These are phyloP conservation scores for Tetracentron sinense DNA, from an alignment of 164 flowering plant genomes.

Conservation along the genomic window DNA sequence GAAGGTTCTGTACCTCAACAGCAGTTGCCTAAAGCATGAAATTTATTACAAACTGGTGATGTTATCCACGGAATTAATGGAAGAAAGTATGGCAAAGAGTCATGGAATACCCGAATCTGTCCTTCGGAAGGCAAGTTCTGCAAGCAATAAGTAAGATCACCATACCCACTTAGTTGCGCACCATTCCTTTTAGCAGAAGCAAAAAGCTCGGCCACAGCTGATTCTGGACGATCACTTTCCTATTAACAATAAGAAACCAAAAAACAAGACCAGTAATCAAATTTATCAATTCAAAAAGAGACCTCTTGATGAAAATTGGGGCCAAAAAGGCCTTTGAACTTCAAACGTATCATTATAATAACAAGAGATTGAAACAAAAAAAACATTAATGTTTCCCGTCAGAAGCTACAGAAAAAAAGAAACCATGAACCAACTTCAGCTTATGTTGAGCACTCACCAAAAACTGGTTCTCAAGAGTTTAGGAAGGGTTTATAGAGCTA, in stretches of 20 bases:
- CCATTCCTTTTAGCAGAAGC: slow-evolving; percentile 61
- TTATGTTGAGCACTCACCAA: not conserved
- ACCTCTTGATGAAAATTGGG: too few species aligned
- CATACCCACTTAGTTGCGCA: slow-evolving; percentile 42
- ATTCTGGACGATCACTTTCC: slow-evolving; percentile 81
- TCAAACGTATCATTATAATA: too few species aligned
- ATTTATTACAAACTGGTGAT: slow-evolving; percentile 8
- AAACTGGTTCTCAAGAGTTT: not conserved
- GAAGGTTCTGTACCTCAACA: slow-evolving; percentile 83
- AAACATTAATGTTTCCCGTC: not conserved
- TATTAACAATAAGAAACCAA: slow-evolving; percentile 20
- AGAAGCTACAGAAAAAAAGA: not conserved
- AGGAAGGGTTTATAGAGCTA: not conserved
- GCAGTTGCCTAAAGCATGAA: slow-evolving; percentile 67
- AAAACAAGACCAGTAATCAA: not conserved
- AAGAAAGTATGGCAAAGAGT: not conserved
- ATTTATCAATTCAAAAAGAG: too few species aligned
- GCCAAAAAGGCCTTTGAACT: too few species aligned
- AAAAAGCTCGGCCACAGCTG: slow-evolving; percentile 85
- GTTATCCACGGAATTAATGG: not conserved
- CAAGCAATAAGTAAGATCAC: slow-evolving; percentile 55
- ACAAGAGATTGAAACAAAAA: not conserved
- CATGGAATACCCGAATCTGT: slow-evolving; percentile 55
- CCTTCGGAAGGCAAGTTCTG: slow-evolving; percentile 75
- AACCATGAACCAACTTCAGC: not conserved